Evolutionary conservation across 257 asterid species (phyloP), one percentile per base, ranked within the genome.

Genomic region (Solanum ossicruentum): DNA sequence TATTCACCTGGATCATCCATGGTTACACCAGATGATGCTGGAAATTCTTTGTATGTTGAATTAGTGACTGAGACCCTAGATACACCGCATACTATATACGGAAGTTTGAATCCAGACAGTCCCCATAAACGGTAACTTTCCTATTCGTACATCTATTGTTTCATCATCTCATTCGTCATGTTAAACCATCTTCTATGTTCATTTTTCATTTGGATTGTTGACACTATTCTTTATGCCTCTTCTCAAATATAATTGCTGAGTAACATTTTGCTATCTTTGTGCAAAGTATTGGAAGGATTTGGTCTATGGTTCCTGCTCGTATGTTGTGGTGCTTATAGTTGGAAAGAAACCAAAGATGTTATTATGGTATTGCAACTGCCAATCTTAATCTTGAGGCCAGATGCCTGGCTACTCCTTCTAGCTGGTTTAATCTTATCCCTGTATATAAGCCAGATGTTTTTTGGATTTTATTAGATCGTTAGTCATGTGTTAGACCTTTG

Each of bases 61-160:
- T 86, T 93, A 88, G 89, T 94, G 83, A 85, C 84, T 67, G 96
- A 92, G 86, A 87, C 93, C 80, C 88, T 94, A 89, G 98, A 94
- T 89, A 87, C 93, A 47, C 90, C 95, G 91, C 99, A 97, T 91
- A 93, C 97, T 58, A 95, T 97, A 79, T 95, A 97, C 84, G 98
- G 94, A 92, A 91, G 93, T 52, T 90, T 95, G 89, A 97, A 97
- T 84, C 93, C 95, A 78, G 92, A 94, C 91, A 95, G 89, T 86
- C 98, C 94, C 80, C 98, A 98, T 71, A 97, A 90, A 88, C 87
- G 98, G 99, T 97, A 87, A 66, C 61, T 51, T 69, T 61, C 87
- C 80, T 66, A 82, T 85, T 51, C 6, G 60, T 78, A 77, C 81
- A 71, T 57, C 41, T 78, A 52, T 28, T 78, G 82, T 52, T 78